These are phyloP conservation scores for Sequoiadendron giganteum DNA, from an alignment of 75 land plant species.

Conservation along the genomic window DNA sequence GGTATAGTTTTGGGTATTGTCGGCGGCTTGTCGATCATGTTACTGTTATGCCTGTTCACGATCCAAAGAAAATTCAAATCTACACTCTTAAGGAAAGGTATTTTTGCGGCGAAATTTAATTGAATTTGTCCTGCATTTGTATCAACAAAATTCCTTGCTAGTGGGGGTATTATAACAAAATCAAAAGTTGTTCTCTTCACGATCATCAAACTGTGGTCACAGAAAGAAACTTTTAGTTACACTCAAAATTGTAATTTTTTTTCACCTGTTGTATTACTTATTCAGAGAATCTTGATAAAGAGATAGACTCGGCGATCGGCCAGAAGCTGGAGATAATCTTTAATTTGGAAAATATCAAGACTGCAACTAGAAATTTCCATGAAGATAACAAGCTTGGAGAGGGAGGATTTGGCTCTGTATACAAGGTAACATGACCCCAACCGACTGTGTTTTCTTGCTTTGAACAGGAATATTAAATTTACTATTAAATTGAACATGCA, in stretches of 20 bases:
- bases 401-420: too few species aligned
- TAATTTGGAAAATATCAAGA: background rate
- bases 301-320: background rate
- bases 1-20: background rate
- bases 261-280: background rate
- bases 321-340: background rate
- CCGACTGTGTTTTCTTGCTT: too few species aligned
- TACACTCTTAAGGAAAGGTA: background rate
- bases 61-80: background rate
- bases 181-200: background rate
- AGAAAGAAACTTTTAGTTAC: background rate
- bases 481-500: too few species aligned
- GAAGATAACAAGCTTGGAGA: constrained; percentile 6
- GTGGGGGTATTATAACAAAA: too few species aligned
- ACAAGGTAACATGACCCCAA: too few species aligned
- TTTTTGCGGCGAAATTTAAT: too few species aligned
- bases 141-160: too few species aligned
- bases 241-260: background rate
- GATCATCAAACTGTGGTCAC: background rate
- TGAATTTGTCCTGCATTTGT: too few species aligned
- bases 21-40: background rate
- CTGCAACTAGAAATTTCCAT: background rate
- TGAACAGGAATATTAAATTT: too few species aligned
- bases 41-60: background rate
- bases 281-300: background rate